Percentiles rank a stretch among this genome's conserved stretches.
phyloP scores from a whole-genome alignment of 345 rosid genomes.

The Anastatica hierochuntica region DNA sequence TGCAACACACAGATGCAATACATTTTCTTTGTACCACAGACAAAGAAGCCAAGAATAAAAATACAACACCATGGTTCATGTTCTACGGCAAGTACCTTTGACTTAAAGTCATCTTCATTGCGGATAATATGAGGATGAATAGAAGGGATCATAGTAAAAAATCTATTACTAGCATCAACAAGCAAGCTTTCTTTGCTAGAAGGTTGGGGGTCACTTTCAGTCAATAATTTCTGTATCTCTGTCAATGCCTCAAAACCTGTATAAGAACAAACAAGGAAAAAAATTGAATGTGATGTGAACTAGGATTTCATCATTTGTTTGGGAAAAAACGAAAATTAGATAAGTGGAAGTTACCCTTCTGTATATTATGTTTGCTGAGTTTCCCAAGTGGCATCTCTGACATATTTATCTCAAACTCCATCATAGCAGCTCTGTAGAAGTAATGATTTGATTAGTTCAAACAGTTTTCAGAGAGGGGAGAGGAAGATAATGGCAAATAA shows the following conservation, averaged over 20 bases:
- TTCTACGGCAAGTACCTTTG: constrained; percentile 46
- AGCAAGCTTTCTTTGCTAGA: constrained; percentile 66
- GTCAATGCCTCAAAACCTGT: constrained; percentile 90
- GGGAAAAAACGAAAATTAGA: not conserved
- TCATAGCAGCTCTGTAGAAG: constrained; percentile 81
- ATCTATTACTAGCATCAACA: constrained; percentile 87
- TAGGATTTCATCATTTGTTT: not conserved
- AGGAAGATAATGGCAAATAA: not conserved
- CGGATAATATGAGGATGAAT: constrained; percentile 77
- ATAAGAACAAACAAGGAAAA: not conserved
- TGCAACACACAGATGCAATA: constrained; percentile 23
- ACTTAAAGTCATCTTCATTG: constrained; percentile 80
- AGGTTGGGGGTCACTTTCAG: constrained; percentile 30
- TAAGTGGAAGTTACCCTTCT: constrained; percentile 43
- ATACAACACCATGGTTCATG: not conserved
- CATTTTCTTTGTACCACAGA: not conserved
- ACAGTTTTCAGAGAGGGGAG: constrained; percentile 7
- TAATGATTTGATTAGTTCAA: constrained; percentile 6
- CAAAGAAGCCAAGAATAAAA: not conserved
- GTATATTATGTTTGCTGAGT: constrained; percentile 80
- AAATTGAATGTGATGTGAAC: constrained; percentile 4
- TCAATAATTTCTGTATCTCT: constrained; percentile 74
- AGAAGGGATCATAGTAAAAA: constrained; percentile 90
- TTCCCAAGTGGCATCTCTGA: constrained; percentile 99
- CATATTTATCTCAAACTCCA: constrained; percentile 96